Evolutionary conservation across 768 basidiomycete genomes (phyloP).

Genomic region (Xerocomellus amylosporus): DNA sequence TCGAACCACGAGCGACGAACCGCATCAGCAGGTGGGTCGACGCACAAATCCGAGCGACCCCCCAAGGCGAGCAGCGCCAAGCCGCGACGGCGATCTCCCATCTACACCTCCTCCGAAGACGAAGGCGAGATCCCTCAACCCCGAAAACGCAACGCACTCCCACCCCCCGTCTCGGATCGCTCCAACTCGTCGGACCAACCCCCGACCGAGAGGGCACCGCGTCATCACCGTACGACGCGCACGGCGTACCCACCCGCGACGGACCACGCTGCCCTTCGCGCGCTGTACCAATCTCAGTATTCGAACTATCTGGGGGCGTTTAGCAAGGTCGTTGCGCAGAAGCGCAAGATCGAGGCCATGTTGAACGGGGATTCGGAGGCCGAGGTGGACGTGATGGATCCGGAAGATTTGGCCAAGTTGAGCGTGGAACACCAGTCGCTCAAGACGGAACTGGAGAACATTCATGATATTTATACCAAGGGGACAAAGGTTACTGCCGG

Average conservation of each 20-base stretch:
- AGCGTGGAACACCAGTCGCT: constrained; percentile 44
- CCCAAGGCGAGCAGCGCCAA: constrained; percentile 30
- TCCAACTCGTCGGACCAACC: constrained; percentile 22
- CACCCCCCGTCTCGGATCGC: constrained; percentile 24
- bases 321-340: constrained; percentile 47
- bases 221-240: constrained; percentile 31
- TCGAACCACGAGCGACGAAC: constrained; percentile 14
- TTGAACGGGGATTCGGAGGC: constrained; percentile 54
- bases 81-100: constrained; percentile 52
- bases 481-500: not conserved
- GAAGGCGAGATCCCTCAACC: constrained; percentile 43
- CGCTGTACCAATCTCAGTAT: constrained; percentile 52
- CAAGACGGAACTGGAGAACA: constrained; percentile 52
- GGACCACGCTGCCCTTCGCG: constrained; percentile 52
- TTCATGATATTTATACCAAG: constrained; percentile 40
- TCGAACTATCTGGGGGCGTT: constrained; percentile 48
- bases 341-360: constrained; percentile 50
- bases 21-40: not conserved
- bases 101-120: constrained; percentile 68
- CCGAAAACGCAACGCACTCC: constrained; percentile 27
- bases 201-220: constrained; percentile 12
- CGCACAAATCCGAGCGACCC: constrained; percentile 21
- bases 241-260: constrained; percentile 38
- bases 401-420: constrained; percentile 49
- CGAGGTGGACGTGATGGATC: constrained; percentile 52